A percentile compares a stretch with the other conserved stretches of the same genome.
These are phyloP conservation scores for Nissolia schottii DNA, from an alignment of 306 rosid species.

Conservation along the genomic window DNA sequence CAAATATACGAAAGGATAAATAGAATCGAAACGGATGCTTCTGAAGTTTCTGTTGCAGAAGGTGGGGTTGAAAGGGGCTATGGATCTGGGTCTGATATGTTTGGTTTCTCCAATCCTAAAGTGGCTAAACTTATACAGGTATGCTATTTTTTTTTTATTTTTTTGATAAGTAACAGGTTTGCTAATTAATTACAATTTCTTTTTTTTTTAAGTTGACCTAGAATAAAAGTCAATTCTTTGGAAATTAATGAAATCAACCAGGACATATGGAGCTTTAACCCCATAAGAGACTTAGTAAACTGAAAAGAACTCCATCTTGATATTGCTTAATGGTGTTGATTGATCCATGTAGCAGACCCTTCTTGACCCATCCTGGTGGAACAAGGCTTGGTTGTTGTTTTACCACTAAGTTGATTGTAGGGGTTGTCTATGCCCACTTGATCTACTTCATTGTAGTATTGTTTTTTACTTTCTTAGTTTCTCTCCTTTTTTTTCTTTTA, in stretches of 20 bases:
- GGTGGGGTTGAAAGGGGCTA: slow-evolving; percentile 38
- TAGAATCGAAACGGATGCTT: slow-evolving; percentile 41
- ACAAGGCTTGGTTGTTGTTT: not conserved
- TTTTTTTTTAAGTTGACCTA: slow-evolving; percentile 15
- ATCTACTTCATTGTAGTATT: not conserved
- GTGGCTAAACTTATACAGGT: slow-evolving; percentile 84
- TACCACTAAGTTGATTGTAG: slow-evolving; percentile 2
- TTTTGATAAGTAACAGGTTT: too few species aligned
- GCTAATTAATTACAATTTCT: slow-evolving; percentile 2
- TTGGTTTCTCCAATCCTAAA: slow-evolving; percentile 81
- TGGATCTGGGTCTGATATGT: slow-evolving; percentile 87
- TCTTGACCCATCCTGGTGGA: not conserved
- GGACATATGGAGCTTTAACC: not conserved
- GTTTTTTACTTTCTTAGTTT: not conserved
- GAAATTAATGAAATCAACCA: not conserved
- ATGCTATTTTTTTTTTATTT: too few species aligned
- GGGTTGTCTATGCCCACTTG: not conserved
- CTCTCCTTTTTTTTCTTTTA: not conserved
- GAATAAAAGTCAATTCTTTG: slow-evolving; percentile 8
- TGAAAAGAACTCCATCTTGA: not conserved
- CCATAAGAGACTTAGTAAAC: not conserved
- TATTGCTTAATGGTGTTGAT: not conserved
- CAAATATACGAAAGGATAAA: slow-evolving; percentile 70
- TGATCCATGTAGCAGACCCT: not conserved
- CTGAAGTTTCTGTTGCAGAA: slow-evolving; percentile 50